A percentile compares a stretch with the other conserved stretches of the same genome.
Evolutionary conservation across 108 stramenopile species (phyloP).

Genomic region (Craspedostauros australis): DNA sequence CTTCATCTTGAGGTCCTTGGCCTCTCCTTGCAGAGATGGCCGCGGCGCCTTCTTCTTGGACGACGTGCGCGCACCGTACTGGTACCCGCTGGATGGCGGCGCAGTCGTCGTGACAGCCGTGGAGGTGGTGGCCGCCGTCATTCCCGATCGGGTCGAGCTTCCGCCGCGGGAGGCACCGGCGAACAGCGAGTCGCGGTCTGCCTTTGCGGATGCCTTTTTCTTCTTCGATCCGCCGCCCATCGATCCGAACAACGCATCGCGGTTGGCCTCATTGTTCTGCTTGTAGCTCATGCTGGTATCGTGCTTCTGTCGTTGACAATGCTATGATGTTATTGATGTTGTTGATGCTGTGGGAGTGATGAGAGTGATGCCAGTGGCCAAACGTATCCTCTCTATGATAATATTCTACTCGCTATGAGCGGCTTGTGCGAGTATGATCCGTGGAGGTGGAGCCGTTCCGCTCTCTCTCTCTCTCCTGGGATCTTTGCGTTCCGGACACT

Average conservation of each 20-base stretch:
- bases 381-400: too few species aligned
- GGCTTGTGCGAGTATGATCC: too few species aligned
- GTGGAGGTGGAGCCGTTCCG: too few species aligned
- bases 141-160: not conserved
- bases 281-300: constrained; percentile 46
- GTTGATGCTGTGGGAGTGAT: too few species aligned
- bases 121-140: constrained; percentile 4
- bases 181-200: constrained; percentile 2
- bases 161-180: not conserved
- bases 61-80: constrained; percentile 9
- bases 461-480: too few species aligned
- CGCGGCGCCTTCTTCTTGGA: constrained; percentile 14
- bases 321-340: too few species aligned
- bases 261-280: constrained; percentile 52
- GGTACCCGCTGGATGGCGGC: constrained; percentile 13
- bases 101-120: constrained; percentile 5
- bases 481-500: too few species aligned
- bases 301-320: too few species aligned
- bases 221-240: constrained; percentile 6
- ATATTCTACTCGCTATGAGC: too few species aligned
- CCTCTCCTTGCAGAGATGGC: constrained; percentile 41
- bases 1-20: constrained; percentile 61
- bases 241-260: constrained; percentile 74
- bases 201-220: constrained; percentile 2
- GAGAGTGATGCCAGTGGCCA: too few species aligned